phyloP scores from a whole-genome alignment of 768 basidiomycete species.

The Mycena capillaripes region DNA sequence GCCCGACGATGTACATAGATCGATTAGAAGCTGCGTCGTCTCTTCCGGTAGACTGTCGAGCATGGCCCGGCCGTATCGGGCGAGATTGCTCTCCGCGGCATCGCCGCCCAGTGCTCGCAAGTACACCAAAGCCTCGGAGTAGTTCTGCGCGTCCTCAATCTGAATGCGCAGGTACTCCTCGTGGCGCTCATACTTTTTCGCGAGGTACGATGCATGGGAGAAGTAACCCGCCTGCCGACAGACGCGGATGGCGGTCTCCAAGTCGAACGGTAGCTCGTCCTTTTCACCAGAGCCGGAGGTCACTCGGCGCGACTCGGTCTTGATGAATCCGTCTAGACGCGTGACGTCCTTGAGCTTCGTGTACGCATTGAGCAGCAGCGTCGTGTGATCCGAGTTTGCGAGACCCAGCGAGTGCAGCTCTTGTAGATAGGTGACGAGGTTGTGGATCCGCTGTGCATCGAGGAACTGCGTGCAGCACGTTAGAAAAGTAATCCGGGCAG shows the following conservation, averaged over 20 bases:
- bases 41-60: slow-evolving; percentile 86
- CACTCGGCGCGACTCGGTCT: slow-evolving; percentile 77
- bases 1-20: slow-evolving; percentile 84
- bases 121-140: slow-evolving; percentile 85
- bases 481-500: neutral
- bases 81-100: slow-evolving; percentile 86
- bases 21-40: slow-evolving; percentile 92
- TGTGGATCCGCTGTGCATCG: slow-evolving; percentile 95
- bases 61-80: slow-evolving; percentile 90
- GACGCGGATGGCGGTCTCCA: slow-evolving; percentile 97
- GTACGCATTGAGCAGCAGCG: slow-evolving; percentile 95
- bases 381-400: slow-evolving; percentile 97
- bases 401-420: slow-evolving; percentile 91
- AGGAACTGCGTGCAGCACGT: slow-evolving; percentile 79
- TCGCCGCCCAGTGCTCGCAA: slow-evolving; percentile 83
- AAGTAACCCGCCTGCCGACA: slow-evolving; percentile 98
- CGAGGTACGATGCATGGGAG: slow-evolving; percentile 94
- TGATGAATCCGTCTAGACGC: slow-evolving; percentile 93
- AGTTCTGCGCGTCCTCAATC: slow-evolving; percentile 92
- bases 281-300: slow-evolving; percentile 53
- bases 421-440: slow-evolving; percentile 96
- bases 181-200: slow-evolving; percentile 90
- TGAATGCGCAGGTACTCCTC: slow-evolving; percentile 95
- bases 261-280: slow-evolving; percentile 92
- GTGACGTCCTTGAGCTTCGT: slow-evolving; percentile 95